These are phyloP conservation scores for Lactifluus volemus DNA, from an alignment of 768 basidiomycete genomes.

Conservation along the genomic window DNA sequence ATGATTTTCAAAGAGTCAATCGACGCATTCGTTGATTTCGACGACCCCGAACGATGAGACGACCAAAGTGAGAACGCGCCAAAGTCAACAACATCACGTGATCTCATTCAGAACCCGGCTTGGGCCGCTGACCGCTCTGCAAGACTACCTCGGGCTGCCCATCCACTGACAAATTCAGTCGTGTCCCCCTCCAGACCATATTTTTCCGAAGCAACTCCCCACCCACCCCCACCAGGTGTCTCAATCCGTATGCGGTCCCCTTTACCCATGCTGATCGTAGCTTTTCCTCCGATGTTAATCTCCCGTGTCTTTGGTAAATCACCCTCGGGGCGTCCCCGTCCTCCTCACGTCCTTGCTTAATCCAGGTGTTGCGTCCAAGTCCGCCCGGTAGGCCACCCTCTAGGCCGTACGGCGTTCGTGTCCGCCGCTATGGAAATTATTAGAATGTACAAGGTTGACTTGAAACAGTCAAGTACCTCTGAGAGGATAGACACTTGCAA, in stretches of 20 bases:
- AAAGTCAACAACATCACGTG: conserved; percentile 14
- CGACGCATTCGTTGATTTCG: background rate
- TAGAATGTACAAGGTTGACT: background rate
- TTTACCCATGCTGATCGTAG: conserved; percentile 80
- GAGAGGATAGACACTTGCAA: conserved; percentile 85
- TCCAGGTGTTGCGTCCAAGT: conserved; percentile 82
- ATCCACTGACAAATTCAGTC: conserved; percentile 33
- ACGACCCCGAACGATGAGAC: no score
- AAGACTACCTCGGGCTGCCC: conserved; percentile 68
- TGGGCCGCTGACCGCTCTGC: conserved; percentile 55
- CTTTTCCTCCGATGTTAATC: conserved; percentile 88
- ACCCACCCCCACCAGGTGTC: conserved; percentile 89
- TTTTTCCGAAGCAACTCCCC: conserved; percentile 39
- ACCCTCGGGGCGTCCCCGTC: conserved; percentile 50
- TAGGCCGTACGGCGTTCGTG: conserved; percentile 78
- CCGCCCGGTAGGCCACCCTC: conserved; percentile 69
- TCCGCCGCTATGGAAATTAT: conserved; percentile 49
- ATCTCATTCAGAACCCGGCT: conserved; percentile 36
- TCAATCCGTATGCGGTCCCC: conserved; percentile 74
- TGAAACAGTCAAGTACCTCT: conserved; percentile 43
- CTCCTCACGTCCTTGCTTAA: conserved; percentile 55
- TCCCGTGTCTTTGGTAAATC: conserved; percentile 58
- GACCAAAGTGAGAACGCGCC: background rate
- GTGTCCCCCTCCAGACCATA: conserved; percentile 22
- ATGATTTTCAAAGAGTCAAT: background rate